Conservation (phyloP, 345 rosid genomes). For the Dovyalis caffra region DNA sequence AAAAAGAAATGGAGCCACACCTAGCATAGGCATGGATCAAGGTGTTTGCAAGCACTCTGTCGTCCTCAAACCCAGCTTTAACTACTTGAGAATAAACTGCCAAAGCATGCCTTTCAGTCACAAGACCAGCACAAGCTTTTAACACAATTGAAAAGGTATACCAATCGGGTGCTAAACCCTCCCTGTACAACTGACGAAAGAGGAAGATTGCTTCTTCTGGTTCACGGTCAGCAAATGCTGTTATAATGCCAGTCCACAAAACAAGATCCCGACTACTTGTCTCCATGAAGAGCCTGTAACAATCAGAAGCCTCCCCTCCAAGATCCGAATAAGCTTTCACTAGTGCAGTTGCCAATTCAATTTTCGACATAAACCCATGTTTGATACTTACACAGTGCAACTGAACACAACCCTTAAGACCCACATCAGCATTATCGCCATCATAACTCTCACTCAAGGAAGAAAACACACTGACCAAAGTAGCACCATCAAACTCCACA, state of each 20-base stretch:
- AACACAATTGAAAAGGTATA: constrained; percentile 70
- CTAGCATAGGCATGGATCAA: constrained; percentile 84
- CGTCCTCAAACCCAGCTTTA: constrained; percentile 59
- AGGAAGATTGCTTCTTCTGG: constrained; percentile 67
- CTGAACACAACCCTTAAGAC: constrained; percentile 52
- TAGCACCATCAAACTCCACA: constrained; percentile 65
- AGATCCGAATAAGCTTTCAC: constrained; percentile 73
- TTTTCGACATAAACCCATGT: constrained; percentile 50
- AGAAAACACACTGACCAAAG: constrained; percentile 63
- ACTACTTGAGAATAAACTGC: constrained; percentile 62
- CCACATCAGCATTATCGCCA: constrained; percentile 29
- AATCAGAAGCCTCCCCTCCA: constrained; percentile 49
- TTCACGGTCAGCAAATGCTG: constrained; percentile 63
- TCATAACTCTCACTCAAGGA: constrained; percentile 45
- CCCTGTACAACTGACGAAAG: constrained; percentile 47
- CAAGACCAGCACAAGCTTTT: constrained; percentile 82
- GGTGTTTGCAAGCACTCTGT: constrained; percentile 62
- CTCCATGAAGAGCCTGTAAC: constrained; percentile 66
- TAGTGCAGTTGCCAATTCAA: constrained; percentile 67
- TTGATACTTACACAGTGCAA: constrained; percentile 58
- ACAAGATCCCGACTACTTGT: constrained; percentile 47
- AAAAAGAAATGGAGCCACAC: constrained; percentile 63
- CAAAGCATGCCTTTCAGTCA: constrained; percentile 52
- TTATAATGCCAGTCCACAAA: constrained; percentile 79
- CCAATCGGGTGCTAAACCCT: constrained; percentile 63